Percentiles rank a stretch among this genome's conserved stretches.
These are phyloP conservation scores for Buddleja alternifolia DNA, from an alignment of 257 asterid species.

Conservation along the genomic window DNA sequence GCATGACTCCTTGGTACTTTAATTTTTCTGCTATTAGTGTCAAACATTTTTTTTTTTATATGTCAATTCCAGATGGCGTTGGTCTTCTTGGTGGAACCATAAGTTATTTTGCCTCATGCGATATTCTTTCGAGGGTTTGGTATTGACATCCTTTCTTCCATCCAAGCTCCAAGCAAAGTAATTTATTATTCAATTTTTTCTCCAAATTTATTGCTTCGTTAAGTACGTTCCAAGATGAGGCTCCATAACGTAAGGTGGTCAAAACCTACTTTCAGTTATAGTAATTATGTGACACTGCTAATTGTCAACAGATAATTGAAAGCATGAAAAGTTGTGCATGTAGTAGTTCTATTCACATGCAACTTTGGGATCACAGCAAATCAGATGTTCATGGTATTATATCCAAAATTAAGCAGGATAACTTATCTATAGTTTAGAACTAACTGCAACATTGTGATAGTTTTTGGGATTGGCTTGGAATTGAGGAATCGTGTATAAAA, in stretches of 20 bases:
- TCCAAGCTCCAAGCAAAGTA: conserved; percentile 18
- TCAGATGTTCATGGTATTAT: neutral
- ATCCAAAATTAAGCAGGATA: neutral
- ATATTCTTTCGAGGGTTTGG: conserved; percentile 87
- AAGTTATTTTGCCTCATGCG: conserved; percentile 75
- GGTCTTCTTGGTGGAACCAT: conserved; percentile 97
- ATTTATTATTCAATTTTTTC: conserved; percentile 4
- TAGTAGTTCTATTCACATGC: neutral
- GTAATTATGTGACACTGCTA: neutral
- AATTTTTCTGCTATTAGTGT: conserved; percentile 24
- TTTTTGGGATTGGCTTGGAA: neutral
- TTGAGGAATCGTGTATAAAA: neutral
- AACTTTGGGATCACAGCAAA: neutral
- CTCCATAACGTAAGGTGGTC: neutral
- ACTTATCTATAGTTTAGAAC: too few species aligned
- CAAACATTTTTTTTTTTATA: conserved; percentile 31
- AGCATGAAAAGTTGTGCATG: neutral
- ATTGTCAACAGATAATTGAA: neutral
- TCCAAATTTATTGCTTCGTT: conserved; percentile 9
- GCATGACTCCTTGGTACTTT: neutral
- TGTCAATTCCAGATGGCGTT: conserved; percentile 78
- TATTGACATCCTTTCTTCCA: conserved; percentile 24
- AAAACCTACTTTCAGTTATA: neutral
- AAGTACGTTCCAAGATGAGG: too few species aligned
- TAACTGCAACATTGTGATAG: neutral